Evolutionary conservation across 768 basidiomycete genomes (phyloP).

Genomic region (Suillus hirtellus): DNA sequence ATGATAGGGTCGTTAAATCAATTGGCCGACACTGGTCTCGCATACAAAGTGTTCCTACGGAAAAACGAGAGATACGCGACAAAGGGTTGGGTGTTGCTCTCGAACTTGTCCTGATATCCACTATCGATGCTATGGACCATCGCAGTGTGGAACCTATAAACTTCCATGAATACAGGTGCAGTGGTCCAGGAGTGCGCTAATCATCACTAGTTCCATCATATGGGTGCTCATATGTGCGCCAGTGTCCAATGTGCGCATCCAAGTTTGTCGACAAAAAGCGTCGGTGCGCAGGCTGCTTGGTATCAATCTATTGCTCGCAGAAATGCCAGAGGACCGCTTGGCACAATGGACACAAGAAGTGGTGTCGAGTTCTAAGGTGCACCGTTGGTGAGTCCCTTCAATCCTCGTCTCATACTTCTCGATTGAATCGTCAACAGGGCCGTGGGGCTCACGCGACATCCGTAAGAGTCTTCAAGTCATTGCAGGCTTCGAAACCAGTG

Average conservation of each 20-base stretch:
- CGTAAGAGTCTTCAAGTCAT: not conserved
- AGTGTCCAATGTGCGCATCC: not conserved
- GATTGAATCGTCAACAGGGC: not conserved
- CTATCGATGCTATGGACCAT: not conserved
- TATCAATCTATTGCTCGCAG: not conserved
- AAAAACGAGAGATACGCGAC: not conserved
- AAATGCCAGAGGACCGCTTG: constrained; percentile 1
- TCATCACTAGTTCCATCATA: not conserved
- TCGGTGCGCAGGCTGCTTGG: not conserved
- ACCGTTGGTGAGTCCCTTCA: not conserved
- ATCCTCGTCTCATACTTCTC: not conserved
- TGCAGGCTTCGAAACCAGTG: not conserved
- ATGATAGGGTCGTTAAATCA: not conserved
- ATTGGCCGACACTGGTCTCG: not conserved
- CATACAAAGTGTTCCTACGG: not conserved
- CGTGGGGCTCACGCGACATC: not conserved
- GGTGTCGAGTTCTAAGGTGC: constrained; percentile 2
- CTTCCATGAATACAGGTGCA: constrained; percentile 1
- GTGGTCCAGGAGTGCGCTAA: not conserved
- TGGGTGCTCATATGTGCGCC: not conserved
- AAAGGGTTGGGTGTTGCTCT: not conserved
- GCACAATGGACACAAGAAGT: not conserved
- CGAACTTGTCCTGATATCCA: not conserved
- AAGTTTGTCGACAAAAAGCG: not conserved
- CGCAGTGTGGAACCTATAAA: not conserved